Conservation (phyloP, 345 rosid genomes). For the Gossypium herbaceum region DNA sequence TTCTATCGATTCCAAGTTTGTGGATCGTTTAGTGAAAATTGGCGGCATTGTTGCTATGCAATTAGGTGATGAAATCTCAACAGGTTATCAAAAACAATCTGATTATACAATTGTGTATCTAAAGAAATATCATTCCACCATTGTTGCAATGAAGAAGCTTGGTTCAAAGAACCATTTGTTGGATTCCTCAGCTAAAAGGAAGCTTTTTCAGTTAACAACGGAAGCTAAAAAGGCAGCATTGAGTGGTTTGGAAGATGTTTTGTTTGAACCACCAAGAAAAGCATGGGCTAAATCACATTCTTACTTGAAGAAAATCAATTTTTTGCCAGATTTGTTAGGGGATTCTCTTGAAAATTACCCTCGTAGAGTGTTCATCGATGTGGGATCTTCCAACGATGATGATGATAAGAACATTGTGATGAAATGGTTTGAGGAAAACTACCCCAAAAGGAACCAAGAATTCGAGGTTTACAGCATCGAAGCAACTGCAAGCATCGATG, state of each 20-base stretch:
- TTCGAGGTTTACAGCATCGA: conserved; percentile 28
- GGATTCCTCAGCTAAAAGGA: conserved; percentile 16
- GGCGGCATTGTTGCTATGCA: conserved; percentile 42
- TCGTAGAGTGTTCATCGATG: conserved; percentile 29
- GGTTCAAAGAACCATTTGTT: background rate
- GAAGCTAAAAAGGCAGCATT: conserved; percentile 33
- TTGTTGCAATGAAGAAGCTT: conserved; percentile 40
- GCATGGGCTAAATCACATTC: conserved; percentile 15
- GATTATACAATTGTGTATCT: conserved; percentile 38
- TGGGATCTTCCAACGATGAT: conserved; percentile 1
- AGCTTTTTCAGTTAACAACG: conserved; percentile 23
- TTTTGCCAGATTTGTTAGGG: conserved; percentile 35
- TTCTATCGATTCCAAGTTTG: conserved; percentile 20
- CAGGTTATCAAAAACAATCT: conserved; percentile 24
- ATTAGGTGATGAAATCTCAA: conserved; percentile 18
- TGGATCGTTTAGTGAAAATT: conserved; percentile 40
- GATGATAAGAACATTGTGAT: conserved; percentile 16
- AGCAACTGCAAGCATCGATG: background rate
- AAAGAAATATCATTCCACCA: conserved; percentile 26
- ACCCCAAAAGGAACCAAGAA: conserved; percentile 31
- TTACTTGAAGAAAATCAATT: conserved; percentile 24
- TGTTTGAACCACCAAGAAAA: conserved; percentile 40
- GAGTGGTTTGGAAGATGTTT: conserved; percentile 34
- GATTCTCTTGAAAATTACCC: conserved; percentile 33
- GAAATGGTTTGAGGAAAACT: conserved; percentile 35